A percentile compares a stretch with the other conserved stretches of the same genome.
phyloP scores from a whole-genome alignment of 1,284 basidiomycete species.

The Moniliophthora roreri region DNA sequence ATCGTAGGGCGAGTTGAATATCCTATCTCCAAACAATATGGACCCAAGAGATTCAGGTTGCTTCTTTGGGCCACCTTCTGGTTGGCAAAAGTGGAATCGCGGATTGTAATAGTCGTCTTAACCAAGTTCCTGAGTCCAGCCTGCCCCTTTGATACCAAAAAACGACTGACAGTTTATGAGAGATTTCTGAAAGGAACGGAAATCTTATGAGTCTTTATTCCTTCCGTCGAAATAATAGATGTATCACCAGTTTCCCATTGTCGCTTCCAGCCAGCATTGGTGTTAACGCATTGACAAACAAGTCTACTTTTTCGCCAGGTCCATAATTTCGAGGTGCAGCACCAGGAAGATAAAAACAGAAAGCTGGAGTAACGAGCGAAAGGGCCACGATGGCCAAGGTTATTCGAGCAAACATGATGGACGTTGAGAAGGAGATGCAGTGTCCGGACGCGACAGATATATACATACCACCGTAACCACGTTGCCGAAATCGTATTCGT shows the following conservation, averaged over 20 bases:
- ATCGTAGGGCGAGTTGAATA: constrained; percentile 89
- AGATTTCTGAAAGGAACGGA: constrained; percentile 58
- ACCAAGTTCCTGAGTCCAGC: background rate
- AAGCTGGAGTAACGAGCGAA: constrained; percentile 18
- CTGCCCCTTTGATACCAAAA: background rate
- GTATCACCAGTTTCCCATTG: constrained; percentile 72
- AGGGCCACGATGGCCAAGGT: constrained; percentile 10
- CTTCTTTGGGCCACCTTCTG: constrained; percentile 72
- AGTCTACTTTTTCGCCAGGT: constrained; percentile 68
- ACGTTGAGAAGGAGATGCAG: background rate
- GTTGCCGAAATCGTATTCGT: background rate
- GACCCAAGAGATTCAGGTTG: constrained; percentile 91
- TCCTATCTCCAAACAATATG: constrained; percentile 94
- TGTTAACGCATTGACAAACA: constrained; percentile 86
- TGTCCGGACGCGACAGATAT: background rate
- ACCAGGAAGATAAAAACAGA: constrained; percentile 52
- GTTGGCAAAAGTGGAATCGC: constrained; percentile 85
- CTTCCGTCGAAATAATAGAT: constrained; percentile 7
- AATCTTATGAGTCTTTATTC: constrained; percentile 11
- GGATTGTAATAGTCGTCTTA: constrained; percentile 88
- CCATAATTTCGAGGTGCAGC: constrained; percentile 82
- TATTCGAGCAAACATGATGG: constrained; percentile 15
- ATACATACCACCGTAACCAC: too few relatives aligned
- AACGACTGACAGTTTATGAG: constrained; percentile 69
- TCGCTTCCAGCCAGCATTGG: constrained; percentile 74